phyloP scores from a whole-genome alignment of 495 filamentous ascomycete genomes.

The Baudoinia panamericana region DNA sequence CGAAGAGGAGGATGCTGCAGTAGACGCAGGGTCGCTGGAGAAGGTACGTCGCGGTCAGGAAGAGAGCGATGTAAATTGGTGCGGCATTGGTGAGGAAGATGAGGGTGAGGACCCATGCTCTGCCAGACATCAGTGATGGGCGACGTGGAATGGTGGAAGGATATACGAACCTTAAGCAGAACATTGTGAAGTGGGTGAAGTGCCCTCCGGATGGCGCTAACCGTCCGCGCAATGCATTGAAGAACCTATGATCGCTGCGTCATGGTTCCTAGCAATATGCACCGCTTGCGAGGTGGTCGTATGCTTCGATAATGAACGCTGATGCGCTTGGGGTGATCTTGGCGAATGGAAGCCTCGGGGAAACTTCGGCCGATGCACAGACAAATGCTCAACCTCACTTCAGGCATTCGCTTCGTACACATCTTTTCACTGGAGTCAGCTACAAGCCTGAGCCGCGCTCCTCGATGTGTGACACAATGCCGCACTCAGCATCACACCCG shows the following conservation, averaged over 20 bases:
- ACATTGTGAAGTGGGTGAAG: neutral
- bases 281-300: neutral
- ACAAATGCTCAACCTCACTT: no score
- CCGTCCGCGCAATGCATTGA: neutral
- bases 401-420: no score
- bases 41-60: constrained; percentile 30
- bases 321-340: no score
- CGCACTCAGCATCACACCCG: no score
- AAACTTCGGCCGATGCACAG: no score
- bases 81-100: constrained; percentile 31
- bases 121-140: constrained; percentile 28
- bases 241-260: neutral
- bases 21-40: constrained; percentile 34
- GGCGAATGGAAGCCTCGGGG: no score
- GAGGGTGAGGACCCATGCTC: constrained; percentile 29
- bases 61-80: constrained; percentile 33
- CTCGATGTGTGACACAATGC: no score
- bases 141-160: neutral
- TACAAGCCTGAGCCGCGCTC: no score
- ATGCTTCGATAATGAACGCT: neutral
- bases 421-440: no score
- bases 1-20: constrained; percentile 31
- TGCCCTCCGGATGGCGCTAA: neutral
- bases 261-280: neutral
- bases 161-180: neutral